A percentile compares a stretch with the other conserved stretches of the same genome.
Evolutionary conservation across 352 stramenopile species (phyloP).

Genomic region (Phytophthora foliorum): DNA sequence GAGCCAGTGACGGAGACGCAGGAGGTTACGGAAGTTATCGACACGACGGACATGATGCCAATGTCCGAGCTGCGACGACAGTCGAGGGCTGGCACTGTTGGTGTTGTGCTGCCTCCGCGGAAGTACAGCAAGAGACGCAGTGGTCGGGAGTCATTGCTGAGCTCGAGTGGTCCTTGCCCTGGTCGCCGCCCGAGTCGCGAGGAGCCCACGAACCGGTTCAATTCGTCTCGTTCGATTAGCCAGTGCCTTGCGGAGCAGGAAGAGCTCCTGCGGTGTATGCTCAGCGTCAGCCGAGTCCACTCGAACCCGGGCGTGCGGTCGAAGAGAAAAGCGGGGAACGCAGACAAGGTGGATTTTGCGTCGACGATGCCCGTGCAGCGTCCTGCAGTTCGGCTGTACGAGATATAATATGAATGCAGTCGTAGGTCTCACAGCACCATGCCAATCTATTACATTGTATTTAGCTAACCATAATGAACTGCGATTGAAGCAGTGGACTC

Average conservation of each 20-base stretch:
- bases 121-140: constrained; percentile 34
- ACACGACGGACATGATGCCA: constrained; percentile 60
- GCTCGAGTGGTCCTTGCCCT: constrained; percentile 26
- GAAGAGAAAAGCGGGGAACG: constrained; percentile 12
- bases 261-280: constrained; percentile 50
- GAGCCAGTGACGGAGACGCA: constrained; percentile 11
- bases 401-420: constrained; percentile 24
- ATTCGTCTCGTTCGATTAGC: constrained; percentile 45
- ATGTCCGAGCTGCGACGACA: constrained; percentile 35
- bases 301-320: constrained; percentile 23
- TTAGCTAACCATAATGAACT: constrained; percentile 14
- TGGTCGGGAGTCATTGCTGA: constrained; percentile 21
- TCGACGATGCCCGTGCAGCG: constrained; percentile 36
- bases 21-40: constrained; percentile 57
- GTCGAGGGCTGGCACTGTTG: constrained; percentile 1
- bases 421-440: not conserved
- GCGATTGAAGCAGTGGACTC: not conserved
- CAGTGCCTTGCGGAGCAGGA: constrained; percentile 55
- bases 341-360: constrained; percentile 29
- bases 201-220: constrained; percentile 25
- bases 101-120: constrained; percentile 11
- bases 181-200: constrained; percentile 25
- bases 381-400: constrained; percentile 30
- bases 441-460: constrained; percentile 18
- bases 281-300: constrained; percentile 38